Conservation (phyloP, 2,329 filamentous ascomycete genomes). For the Sporothrix inflata region DNA sequence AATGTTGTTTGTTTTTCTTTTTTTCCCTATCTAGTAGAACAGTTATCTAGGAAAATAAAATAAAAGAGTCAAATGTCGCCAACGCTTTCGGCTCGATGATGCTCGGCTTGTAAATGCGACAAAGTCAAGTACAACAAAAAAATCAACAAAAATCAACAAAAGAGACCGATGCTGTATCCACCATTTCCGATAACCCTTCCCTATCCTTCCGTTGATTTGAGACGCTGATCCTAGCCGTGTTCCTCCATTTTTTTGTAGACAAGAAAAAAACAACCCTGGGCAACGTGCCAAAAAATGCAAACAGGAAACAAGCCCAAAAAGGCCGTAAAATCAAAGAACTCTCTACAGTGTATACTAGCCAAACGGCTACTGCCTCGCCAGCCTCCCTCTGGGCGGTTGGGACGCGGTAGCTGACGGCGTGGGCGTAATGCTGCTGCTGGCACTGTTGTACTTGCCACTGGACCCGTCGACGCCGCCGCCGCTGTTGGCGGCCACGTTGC, state of each 20-base stretch:
- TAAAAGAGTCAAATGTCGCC: neutral
- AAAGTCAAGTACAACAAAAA: neutral
- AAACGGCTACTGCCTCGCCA: neutral
- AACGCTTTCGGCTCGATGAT: neutral
- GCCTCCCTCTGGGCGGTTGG: neutral
- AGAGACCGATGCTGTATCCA: neutral
- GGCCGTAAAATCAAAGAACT: too few species aligned
- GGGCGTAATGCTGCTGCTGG: slow-evolving; percentile 20
- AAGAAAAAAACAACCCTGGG: too few species aligned
- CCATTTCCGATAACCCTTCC: neutral
- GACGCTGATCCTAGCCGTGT: neutral
- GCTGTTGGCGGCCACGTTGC: slow-evolving; percentile 5
- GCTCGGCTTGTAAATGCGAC: neutral
- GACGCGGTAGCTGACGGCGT: slow-evolving; percentile 13
- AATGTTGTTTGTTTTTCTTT: neutral
- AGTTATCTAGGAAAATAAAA: neutral
- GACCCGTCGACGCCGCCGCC: neutral
- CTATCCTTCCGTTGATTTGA: neutral
- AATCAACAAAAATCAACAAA: neutral
- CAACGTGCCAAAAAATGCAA: neutral
- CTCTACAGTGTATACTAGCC: too few species aligned
- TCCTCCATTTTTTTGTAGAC: neutral
- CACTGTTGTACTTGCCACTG: neutral
- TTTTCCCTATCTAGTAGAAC: neutral
- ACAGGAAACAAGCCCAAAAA: neutral